phyloP scores from a whole-genome alignment of 371 early-diverging fungal genomes.

The Mortierella sp. region DNA sequence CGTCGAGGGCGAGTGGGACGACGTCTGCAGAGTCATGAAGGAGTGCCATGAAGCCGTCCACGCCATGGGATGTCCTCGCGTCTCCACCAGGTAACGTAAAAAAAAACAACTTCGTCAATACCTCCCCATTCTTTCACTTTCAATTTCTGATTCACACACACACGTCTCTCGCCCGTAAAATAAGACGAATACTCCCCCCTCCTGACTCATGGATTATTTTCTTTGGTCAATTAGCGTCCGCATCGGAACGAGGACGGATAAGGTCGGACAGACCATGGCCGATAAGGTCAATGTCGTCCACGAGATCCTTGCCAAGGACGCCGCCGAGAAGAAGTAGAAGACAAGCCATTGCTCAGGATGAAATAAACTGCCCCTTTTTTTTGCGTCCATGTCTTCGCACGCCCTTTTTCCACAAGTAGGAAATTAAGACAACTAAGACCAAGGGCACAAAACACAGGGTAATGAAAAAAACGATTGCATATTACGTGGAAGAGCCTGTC shows the following conservation, averaged over 20 bases:
- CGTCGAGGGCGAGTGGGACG: constrained; percentile 57
- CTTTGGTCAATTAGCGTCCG: constrained; percentile 26
- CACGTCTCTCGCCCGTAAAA: background rate
- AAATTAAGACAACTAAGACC: too few species aligned
- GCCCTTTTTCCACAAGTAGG: too few species aligned
- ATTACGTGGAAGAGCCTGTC: too few species aligned
- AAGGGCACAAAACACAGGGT: too few species aligned
- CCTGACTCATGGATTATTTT: background rate
- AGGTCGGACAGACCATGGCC: constrained; percentile 51
- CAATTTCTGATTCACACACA: background rate
- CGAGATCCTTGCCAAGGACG: constrained; percentile 49
- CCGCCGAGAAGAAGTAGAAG: constrained; percentile 2
- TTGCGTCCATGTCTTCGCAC: too few species aligned
- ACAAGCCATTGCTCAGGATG: background rate
- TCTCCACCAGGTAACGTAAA: constrained; percentile 48
- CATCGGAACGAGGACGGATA: constrained; percentile 58
- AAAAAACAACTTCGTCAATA: background rate
- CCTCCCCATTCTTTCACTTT: background rate
- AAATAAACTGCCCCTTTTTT: background rate
- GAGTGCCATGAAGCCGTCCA: constrained; percentile 58
- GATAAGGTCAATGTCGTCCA: constrained; percentile 56
- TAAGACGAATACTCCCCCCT: background rate
- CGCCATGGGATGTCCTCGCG: constrained; percentile 57
- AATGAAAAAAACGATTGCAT: too few species aligned
- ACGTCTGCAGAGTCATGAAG: constrained; percentile 55